A percentile compares a stretch with the other conserved stretches of the same genome.
Evolutionary conservation across 2,329 filamentous ascomycete species (phyloP).

Genomic region (Pseudonectria foliicola): DNA sequence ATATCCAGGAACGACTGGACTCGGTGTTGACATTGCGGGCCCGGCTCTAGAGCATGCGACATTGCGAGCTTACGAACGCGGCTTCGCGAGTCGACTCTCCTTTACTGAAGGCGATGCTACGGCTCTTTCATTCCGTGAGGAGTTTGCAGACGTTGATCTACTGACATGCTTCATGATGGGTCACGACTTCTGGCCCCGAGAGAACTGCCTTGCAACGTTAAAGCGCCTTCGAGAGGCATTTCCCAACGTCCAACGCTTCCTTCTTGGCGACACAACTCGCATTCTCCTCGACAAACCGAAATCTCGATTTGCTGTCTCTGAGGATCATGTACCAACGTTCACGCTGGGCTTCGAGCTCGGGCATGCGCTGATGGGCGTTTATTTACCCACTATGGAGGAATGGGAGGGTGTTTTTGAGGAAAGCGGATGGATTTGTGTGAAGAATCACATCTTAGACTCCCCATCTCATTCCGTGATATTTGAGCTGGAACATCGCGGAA

Average conservation of each 20-base stretch:
- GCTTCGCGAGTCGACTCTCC: constrained; percentile 1
- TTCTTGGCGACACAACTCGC: constrained; percentile 6
- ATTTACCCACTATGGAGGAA: constrained; percentile 9
- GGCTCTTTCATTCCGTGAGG: constrained; percentile 2
- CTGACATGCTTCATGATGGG: constrained; percentile 13
- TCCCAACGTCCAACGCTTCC: constrained; percentile 7
- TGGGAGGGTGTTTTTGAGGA: constrained; percentile 10
- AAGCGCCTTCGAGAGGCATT: constrained; percentile 4
- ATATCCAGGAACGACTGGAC: constrained; percentile 2
- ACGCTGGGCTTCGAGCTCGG: constrained; percentile 9
- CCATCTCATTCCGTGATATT: not conserved
- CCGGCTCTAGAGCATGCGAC: constrained; percentile 6
- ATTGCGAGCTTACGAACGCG: not conserved
- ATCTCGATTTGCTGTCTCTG: no score
- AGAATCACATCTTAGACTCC: constrained; percentile 1
- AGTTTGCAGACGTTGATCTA: constrained; percentile 10
- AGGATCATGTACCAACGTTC: constrained; percentile 8
- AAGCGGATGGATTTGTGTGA: constrained; percentile 7
- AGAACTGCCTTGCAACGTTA: constrained; percentile 8
- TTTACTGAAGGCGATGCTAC: constrained; percentile 5
- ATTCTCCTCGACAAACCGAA: not conserved
- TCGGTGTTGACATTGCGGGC: constrained; percentile 10
- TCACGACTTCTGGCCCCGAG: constrained; percentile 13
- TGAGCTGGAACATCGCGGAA: no score
- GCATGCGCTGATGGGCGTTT: constrained; percentile 10